Base-by-base conservation (phyloP, 345 rosid species). In the Raphanus sativus region DNA sequence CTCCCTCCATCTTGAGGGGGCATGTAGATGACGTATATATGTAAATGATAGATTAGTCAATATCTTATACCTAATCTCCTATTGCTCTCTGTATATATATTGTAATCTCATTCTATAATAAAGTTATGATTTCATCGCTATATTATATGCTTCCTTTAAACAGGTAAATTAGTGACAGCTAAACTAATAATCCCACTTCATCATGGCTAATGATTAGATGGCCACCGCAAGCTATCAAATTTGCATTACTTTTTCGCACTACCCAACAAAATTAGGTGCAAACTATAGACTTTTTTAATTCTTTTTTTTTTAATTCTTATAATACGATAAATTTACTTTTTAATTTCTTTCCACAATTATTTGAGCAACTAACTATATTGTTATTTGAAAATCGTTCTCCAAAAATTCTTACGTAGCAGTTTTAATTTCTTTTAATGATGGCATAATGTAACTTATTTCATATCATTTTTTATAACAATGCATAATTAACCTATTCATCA, bases 111-210 rank as follows among this genome's bases (percentile, higher is more conserved):
- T n/a, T 4, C 32, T 29, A n/a, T n/a, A n/a, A n/a, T n/a, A n/a
- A n/a, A n/a, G n/a, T n/a, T n/a, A n/a, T n/a, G n/a, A n/a, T n/a
- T n/a, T n/a, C n/a, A n/a, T n/a, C n/a, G n/a, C n/a, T n/a, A n/a
- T n/a, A 25, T 48, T 59, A 38, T 25, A 16, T 38, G 40, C 17
- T 61, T 42, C 67, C 67, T 42, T 59, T 38, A 9, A 28, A 29
- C 64, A 30, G 24, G 40, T 9, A 50, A 48, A 54, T 55, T 75
- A 59, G 61, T 30, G 79, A 52, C 54, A 69, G 11, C 30, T 62
- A 2, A 69, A 50, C 69, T 69, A 69, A 62, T 62, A n/a, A 62
- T 55, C 21, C 25, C 11, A 77, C 30, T 63, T 77, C 34, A 63
- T 54, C 17, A 63, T 77, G 36, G 63, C 33, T 69, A 69, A 76